These are phyloP conservation scores for Trichoderma hamatum DNA, from an alignment of 2,329 filamentous ascomycete genomes.

Conservation along the genomic window DNA sequence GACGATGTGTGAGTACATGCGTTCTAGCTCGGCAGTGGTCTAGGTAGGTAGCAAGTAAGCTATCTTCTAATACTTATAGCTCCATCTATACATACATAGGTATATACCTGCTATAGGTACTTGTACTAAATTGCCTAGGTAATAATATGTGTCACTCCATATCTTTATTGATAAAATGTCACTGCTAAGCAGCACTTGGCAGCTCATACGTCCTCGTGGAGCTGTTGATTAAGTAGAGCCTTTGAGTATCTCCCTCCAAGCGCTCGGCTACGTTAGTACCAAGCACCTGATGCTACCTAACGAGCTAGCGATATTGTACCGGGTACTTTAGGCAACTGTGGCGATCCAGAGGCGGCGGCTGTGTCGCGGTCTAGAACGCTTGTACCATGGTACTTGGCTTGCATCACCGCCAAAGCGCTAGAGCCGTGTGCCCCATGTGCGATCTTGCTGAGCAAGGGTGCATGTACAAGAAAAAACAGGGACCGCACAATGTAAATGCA, in stretches of 20 bases:
- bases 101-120: neutral
- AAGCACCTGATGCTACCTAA: constrained; percentile 1
- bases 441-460: no score
- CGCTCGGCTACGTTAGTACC: neutral
- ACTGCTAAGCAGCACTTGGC: constrained; percentile 17
- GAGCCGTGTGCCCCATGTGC: neutral
- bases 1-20: no score
- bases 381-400: no score
- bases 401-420: no score
- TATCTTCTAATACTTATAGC: neutral
- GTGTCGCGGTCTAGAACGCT: no score
- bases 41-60: neutral
- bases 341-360: neutral
- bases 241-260: neutral
- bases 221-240: neutral
- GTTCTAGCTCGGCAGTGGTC: neutral
- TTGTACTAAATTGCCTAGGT: neutral
- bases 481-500: no score
- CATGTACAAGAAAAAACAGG: no score
- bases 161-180: neutral
- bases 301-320: neutral
- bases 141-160: neutral
- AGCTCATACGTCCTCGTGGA: no score
- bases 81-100: neutral
- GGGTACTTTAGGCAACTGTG: neutral